Percentiles rank a stretch among this genome's conserved stretches.
Evolutionary conservation across 805 yeast genomes (phyloP).

Genomic region (Candida sonorensis): DNA sequence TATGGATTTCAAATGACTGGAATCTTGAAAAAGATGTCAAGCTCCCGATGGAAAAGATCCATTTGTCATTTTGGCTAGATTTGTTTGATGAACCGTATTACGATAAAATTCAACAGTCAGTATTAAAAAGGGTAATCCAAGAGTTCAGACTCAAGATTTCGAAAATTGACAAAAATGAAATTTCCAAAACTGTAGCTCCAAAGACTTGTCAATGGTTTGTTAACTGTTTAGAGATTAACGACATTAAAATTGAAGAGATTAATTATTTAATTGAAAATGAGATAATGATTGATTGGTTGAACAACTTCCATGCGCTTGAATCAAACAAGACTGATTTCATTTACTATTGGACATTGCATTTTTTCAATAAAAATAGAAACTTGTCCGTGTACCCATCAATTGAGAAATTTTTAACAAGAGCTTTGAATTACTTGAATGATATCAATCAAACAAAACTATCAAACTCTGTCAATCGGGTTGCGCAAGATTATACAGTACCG

Average conservation of each 20-base stretch:
- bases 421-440: conserved; percentile 11
- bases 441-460: conserved; percentile 9
- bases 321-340: conserved; percentile 4
- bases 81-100: conserved; percentile 25
- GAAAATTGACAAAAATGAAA: not conserved
- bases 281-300: conserved; percentile 11
- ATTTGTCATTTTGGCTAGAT: conserved; percentile 27
- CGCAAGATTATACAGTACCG: too few species aligned
- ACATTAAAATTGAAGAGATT: conserved; percentile 5
- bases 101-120: conserved; percentile 21
- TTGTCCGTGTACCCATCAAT: conserved; percentile 3
- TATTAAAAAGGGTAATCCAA: conserved; percentile 55
- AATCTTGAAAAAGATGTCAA: conserved; percentile 2
- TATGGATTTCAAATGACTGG: conserved; percentile 18
- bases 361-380: conserved; percentile 1
- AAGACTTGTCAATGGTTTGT: too few species aligned
- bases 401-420: conserved; percentile 5
- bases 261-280: conserved; percentile 16
- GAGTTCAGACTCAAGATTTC: conserved; percentile 3
- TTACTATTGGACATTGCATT: conserved; percentile 3
- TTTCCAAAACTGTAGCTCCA: too few species aligned
- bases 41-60: conserved; percentile 8
- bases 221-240: conserved; percentile 4
- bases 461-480: too few species aligned
- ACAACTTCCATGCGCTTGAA: conserved; percentile 2